Percentiles rank a stretch among this genome's conserved stretches.
Evolutionary conservation across 2,329 filamentous ascomycete species (phyloP).

Genomic region (Penicillium palitans): DNA sequence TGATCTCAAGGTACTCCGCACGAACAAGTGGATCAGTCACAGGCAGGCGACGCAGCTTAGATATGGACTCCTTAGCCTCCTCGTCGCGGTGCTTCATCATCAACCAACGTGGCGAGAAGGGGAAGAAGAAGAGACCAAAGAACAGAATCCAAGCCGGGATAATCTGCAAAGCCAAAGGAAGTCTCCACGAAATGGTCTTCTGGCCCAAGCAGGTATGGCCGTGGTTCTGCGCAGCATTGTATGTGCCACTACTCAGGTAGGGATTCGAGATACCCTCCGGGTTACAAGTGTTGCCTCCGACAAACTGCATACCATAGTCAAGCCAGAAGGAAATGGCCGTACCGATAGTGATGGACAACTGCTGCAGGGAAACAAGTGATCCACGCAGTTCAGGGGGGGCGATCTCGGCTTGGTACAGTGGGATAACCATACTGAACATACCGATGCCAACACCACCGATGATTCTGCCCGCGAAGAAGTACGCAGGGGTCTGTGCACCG

Average conservation of each 20-base stretch:
- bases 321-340: slow-evolving; percentile 58
- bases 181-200: slow-evolving; percentile 56
- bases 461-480: slow-evolving; percentile 33
- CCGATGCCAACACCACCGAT: slow-evolving; percentile 32
- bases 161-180: slow-evolving; percentile 55
- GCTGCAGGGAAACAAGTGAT: slow-evolving; percentile 64
- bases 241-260: slow-evolving; percentile 36
- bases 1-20: slow-evolving; percentile 80
- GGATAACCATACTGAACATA: slow-evolving; percentile 36
- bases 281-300: slow-evolving; percentile 33
- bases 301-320: slow-evolving; percentile 56
- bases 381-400: slow-evolving; percentile 66
- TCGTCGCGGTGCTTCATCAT: slow-evolving; percentile 68
- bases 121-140: slow-evolving; percentile 76
- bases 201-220: slow-evolving; percentile 60
- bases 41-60: slow-evolving; percentile 62
- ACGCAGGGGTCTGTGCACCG: slow-evolving; percentile 31
- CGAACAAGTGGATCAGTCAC: slow-evolving; percentile 67
- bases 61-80: slow-evolving; percentile 65
- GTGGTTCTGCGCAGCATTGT: slow-evolving; percentile 67
- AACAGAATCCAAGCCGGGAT: slow-evolving; percentile 66
- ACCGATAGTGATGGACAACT: slow-evolving; percentile 61
- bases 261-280: slow-evolving; percentile 14
- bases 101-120: slow-evolving; percentile 75
- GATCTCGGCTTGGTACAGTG: slow-evolving; percentile 33